phyloP scores from a whole-genome alignment of 805 yeast genomes.

The Wickerhamomyces bisporus region DNA sequence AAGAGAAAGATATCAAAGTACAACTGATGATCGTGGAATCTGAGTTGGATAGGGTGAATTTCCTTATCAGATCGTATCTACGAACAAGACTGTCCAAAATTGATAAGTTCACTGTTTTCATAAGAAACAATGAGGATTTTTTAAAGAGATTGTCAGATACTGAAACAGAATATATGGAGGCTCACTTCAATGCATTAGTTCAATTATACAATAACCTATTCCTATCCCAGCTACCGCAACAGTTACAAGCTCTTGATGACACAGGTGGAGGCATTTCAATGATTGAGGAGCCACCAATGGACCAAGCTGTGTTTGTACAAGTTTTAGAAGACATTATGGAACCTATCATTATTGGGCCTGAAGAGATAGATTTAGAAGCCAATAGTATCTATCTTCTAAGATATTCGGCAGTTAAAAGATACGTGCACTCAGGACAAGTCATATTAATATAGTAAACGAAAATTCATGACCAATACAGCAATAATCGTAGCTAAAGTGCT shows the following conservation, averaged over 20 bases:
- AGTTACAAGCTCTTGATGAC: conserved; percentile 72
- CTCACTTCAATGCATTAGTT: conserved; percentile 59
- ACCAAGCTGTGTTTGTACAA: conserved; percentile 71
- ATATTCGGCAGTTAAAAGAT: conserved; percentile 47
- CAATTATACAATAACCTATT: conserved; percentile 66
- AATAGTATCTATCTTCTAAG: conserved; percentile 75
- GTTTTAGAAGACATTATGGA: conserved; percentile 37
- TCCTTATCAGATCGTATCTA: conserved; percentile 72
- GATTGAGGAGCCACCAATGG: conserved; percentile 75
- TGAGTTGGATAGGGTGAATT: conserved; percentile 83
- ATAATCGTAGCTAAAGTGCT: too few relatives aligned
- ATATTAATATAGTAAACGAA: conserved; percentile 31
- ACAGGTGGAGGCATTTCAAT: conserved; percentile 60
- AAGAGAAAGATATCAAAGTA: conserved; percentile 64
- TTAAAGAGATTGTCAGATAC: conserved; percentile 44
- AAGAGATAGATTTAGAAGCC: conserved; percentile 48
- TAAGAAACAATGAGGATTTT: conserved; percentile 40
- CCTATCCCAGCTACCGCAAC: conserved; percentile 59
- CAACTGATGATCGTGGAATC: conserved; percentile 83
- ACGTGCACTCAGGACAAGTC: conserved; percentile 36
- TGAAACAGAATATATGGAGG: conserved; percentile 63
- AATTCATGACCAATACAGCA: too few relatives aligned
- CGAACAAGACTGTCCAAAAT: conserved; percentile 66
- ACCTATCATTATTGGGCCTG: conserved; percentile 42
- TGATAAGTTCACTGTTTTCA: conserved; percentile 60